Conservation (phyloP, 2,329 filamentous ascomycete species). For the Hirsutella minnesotensis region DNA sequence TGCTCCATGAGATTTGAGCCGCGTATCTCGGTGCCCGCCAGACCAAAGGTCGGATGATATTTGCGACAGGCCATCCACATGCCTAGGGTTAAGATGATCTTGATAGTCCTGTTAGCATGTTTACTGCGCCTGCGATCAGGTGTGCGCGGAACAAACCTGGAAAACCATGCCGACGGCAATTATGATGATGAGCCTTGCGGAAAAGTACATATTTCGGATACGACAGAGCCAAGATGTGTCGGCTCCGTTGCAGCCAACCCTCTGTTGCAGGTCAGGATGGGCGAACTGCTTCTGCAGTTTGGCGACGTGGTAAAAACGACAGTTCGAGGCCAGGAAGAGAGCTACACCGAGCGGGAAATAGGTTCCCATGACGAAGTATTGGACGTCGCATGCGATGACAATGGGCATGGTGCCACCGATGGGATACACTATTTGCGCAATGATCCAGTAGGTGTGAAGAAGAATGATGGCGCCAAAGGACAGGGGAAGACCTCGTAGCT, state of each 20-base stretch:
- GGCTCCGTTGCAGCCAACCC: constrained; percentile 14
- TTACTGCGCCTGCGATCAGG: not conserved
- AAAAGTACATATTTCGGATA: constrained; percentile 23
- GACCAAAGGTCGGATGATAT: constrained; percentile 42
- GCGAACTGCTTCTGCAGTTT: constrained; percentile 32
- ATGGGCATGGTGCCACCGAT: constrained; percentile 27
- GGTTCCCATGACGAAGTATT: constrained; percentile 49
- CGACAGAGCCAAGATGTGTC: constrained; percentile 19
- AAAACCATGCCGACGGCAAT: constrained; percentile 35
- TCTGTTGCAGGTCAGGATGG: constrained; percentile 6
- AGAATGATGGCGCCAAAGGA: constrained; percentile 23
- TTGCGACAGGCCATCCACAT: constrained; percentile 46
- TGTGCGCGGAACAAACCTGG: constrained; percentile 27
- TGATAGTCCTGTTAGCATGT: constrained; percentile 11
- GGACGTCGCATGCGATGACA: constrained; percentile 30
- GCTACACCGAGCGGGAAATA: constrained; percentile 46
- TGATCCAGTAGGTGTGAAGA: constrained; percentile 25
- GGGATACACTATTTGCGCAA: constrained; percentile 29
- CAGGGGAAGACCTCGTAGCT: constrained; percentile 24
- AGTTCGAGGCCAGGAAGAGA: constrained; percentile 45
- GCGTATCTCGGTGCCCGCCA: constrained; percentile 22
- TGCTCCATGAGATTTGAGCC: constrained; percentile 25
- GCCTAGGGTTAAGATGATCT: constrained; percentile 37
- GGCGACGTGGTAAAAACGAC: constrained; percentile 37
- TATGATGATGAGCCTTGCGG: constrained; percentile 27